Base-by-base conservation (phyloP, 208 protist genomes). In the Porcisia deanei region DNA sequence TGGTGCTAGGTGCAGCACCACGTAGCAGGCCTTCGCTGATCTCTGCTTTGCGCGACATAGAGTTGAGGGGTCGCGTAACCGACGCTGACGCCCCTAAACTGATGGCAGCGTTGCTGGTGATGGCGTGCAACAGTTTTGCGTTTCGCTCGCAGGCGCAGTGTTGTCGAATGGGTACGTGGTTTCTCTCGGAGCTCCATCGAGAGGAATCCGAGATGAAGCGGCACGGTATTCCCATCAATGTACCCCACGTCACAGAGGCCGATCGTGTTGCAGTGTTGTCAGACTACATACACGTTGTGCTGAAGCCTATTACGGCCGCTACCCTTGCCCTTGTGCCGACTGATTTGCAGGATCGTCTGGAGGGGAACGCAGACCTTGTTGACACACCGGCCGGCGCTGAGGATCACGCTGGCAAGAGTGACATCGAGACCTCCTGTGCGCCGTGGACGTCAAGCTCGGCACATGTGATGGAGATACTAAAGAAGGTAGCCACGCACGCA, bases 311-410 rank as follows among this genome's bases (percentile, higher is more conserved):
- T 10, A 82, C 82, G 54, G 70, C 85, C 12, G 72, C 76, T 20
- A 75, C 88, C 49, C 82, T 75, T 34, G 85, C 88, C 10, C 76
- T 96, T 49, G 84, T 96, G 25, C 88, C 92, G 8, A 83, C 81
- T 41, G 90, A 94, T 69, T 75, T 94, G 34, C 86, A 88, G n/a
- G 92, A 94, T 52, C 91, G 94, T 55, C 75, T 96, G 52, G 84
- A 90, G 67, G 47, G 76, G 34, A 96, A 94, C 67, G 61, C 45
- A 3, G 88, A 93, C 61, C 45, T 61, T 45, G 78, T 76, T 16
- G 47, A 41, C 1, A 54, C 73, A 20, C 76, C 60, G 18, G n/a
- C 71, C 10, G 67, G 58, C 22, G 60, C 64, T 25, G 71, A 60
- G 1, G 47, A 67, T n/a, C 53, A 54, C 12, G 34, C 63, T 41